A percentile compares a stretch with the other conserved stretches of the same genome.
Evolutionary conservation across 257 asterid species (phyloP).

Genomic region (Linderniella brevidens): DNA sequence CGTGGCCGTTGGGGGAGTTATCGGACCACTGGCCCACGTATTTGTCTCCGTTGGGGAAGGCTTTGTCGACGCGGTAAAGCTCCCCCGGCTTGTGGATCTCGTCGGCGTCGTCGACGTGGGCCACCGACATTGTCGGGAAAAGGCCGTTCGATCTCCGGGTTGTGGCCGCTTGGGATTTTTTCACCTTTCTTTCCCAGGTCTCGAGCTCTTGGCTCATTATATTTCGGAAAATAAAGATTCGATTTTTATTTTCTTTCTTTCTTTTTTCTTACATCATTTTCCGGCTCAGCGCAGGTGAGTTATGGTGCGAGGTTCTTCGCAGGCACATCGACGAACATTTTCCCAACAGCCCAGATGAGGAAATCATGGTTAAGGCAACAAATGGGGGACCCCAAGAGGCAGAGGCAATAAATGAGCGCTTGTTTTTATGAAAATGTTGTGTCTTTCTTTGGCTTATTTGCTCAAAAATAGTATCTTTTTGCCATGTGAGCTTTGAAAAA

Average conservation of each 20-base stretch:
- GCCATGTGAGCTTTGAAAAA: constrained; percentile 2
- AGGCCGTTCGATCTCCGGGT: constrained; percentile 27
- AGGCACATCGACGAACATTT: constrained; percentile 18
- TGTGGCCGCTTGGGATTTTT: constrained; percentile 39
- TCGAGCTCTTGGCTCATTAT: constrained; percentile 64
- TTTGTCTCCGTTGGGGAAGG: constrained; percentile 45
- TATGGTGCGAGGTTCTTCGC: constrained; percentile 15
- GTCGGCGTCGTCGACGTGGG: constrained; percentile 72
- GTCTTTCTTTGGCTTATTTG: constrained; percentile 10
- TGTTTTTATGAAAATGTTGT: constrained; percentile 9
- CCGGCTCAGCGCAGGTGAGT: constrained; percentile 27
- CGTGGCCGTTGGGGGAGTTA: constrained; percentile 50
- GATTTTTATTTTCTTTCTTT: neutral
- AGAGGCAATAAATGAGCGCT: constrained; percentile 5
- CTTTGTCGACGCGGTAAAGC: constrained; percentile 35
- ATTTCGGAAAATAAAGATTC: constrained; percentile 7
- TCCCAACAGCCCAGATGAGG: constrained; percentile 4
- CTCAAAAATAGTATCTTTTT: constrained; percentile 13
- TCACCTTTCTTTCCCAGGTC: constrained; percentile 56
- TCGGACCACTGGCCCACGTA: constrained; percentile 74
- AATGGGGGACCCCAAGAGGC: neutral
- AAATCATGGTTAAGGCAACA: neutral
- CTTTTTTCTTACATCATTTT: neutral
- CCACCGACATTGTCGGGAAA: constrained; percentile 63
- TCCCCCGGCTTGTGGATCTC: constrained; percentile 18